These are phyloP conservation scores for Paulownia fortunei DNA, from an alignment of 257 asterid species.

Conservation along the genomic window DNA sequence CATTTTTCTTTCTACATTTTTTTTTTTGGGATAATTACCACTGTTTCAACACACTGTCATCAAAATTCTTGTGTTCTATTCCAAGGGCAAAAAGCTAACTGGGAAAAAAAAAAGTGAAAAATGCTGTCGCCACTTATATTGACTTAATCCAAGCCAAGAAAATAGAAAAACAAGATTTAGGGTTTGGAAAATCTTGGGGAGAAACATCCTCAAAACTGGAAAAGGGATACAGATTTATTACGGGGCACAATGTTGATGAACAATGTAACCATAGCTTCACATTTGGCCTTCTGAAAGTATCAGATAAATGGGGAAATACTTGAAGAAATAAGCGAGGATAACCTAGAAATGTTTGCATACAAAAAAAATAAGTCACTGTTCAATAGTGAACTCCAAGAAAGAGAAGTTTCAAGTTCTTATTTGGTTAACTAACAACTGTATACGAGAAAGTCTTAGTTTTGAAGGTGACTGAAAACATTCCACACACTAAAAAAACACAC, in stretches of 20 bases:
- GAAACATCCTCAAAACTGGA: neutral
- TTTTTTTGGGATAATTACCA: slow-evolving; percentile 31
- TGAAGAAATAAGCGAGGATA: neutral
- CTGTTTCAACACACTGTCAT: slow-evolving; percentile 42
- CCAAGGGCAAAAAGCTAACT: neutral
- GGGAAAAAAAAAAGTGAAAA: neutral
- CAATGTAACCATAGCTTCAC: neutral
- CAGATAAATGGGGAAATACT: neutral
- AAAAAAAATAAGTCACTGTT: slow-evolving; percentile 34
- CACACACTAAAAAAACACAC: neutral
- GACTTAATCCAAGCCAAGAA: neutral
- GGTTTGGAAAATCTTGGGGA: slow-evolving; percentile 29
- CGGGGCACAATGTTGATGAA: slow-evolving; percentile 47
- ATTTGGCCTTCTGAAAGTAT: neutral
- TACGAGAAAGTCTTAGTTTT: slow-evolving; percentile 32
- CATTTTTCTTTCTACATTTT: slow-evolving; percentile 37
- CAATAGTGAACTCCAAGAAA: slow-evolving; percentile 25
- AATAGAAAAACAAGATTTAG: slow-evolving; percentile 20
- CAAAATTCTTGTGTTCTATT: neutral
- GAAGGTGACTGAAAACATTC: slow-evolving; percentile 9
- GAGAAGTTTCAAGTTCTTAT: slow-evolving; percentile 30
- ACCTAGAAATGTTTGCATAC: slow-evolving; percentile 19
- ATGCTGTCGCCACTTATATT: neutral
- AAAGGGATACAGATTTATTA: neutral
- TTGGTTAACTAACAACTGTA: slow-evolving; percentile 34